A percentile compares a stretch with the other conserved stretches of the same genome.
These are phyloP conservation scores for Sarcodon aspratus DNA, from an alignment of 768 basidiomycete genomes.

Conservation along the genomic window DNA sequence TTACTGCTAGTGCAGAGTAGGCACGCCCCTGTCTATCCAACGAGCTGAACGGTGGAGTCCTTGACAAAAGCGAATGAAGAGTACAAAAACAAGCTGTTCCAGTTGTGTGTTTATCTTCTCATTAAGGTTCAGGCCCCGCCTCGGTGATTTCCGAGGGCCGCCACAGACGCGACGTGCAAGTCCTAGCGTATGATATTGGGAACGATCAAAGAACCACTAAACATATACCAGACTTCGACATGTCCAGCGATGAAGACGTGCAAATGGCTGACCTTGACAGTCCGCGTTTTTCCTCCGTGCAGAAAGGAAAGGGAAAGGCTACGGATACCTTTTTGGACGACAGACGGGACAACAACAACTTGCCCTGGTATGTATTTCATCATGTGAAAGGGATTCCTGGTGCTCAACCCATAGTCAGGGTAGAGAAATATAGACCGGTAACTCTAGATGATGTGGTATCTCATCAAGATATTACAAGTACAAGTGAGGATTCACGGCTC, in stretches of 20 bases:
- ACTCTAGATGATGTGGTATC: conserved; percentile 92
- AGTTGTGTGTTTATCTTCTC: conserved; percentile 31
- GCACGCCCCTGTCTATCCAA: conserved; percentile 80
- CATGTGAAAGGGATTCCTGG: conserved; percentile 2
- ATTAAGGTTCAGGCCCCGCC: conserved; percentile 14
- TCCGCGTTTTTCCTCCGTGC: neutral
- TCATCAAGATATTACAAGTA: conserved; percentile 88
- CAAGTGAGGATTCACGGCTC: conserved; percentile 51
- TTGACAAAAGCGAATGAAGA: conserved; percentile 69
- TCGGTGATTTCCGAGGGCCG: neutral
- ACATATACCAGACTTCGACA: too few relatives aligned
- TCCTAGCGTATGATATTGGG: conserved; percentile 1
- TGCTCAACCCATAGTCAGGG: conserved; percentile 39
- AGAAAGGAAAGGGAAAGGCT: conserved; percentile 49
- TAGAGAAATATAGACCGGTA: conserved; percentile 94
- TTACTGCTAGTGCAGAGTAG: conserved; percentile 20
- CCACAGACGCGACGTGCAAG: neutral
- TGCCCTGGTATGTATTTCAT: conserved; percentile 63
- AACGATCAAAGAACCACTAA: neutral
- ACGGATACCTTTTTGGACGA: conserved; percentile 23
- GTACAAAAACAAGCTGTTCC: conserved; percentile 12
- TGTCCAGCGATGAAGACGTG: conserved; percentile 50
- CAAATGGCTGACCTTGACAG: conserved; percentile 21
- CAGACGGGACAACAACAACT: conserved; percentile 42
- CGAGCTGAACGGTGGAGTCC: conserved; percentile 86